Evolutionary conservation across 1,139 yeast genomes (phyloP).

Genomic region (Geotrichum cucujoidarum): DNA sequence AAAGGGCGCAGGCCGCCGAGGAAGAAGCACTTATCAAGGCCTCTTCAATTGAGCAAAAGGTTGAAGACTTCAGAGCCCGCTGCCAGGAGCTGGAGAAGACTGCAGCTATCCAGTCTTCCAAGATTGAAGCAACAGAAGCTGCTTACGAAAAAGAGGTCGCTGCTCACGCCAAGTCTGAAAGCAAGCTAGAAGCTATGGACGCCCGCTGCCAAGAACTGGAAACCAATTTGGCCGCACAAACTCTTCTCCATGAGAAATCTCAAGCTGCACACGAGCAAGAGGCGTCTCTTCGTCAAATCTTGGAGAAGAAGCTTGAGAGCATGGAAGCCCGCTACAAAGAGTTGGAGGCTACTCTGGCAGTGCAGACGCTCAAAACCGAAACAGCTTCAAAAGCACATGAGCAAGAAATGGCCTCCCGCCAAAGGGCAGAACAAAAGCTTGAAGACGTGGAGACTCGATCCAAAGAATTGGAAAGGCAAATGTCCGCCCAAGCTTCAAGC

Average conservation of each 20-base stretch:
- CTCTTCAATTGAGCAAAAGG: background rate
- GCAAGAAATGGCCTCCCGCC: background rate
- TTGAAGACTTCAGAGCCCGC: background rate
- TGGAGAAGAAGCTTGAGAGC: background rate
- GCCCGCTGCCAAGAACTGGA: too few species aligned
- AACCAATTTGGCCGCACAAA: too few species aligned
- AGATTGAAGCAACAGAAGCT: background rate
- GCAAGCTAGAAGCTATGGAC: too few species aligned
- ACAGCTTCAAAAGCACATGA: background rate
- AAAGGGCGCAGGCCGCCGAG: background rate
- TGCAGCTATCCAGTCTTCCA: background rate
- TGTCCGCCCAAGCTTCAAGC: too few species aligned
- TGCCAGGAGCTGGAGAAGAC: background rate
- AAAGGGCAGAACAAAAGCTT: background rate
- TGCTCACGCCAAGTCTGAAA: too few species aligned
- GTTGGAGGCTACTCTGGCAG: background rate
- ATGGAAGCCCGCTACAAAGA: background rate
- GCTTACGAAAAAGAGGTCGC: too few species aligned
- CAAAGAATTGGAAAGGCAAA: slow-evolving; percentile 3
- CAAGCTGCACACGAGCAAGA: too few species aligned
- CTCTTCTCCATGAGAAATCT: too few species aligned
- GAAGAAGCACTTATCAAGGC: background rate
- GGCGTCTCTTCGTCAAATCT: too few species aligned
- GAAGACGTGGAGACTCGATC: slow-evolving; percentile 2
- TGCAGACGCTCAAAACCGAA: background rate